Base-by-base conservation (phyloP, 1,284 basidiomycete genomes). In the Marasmius sp. region DNA sequence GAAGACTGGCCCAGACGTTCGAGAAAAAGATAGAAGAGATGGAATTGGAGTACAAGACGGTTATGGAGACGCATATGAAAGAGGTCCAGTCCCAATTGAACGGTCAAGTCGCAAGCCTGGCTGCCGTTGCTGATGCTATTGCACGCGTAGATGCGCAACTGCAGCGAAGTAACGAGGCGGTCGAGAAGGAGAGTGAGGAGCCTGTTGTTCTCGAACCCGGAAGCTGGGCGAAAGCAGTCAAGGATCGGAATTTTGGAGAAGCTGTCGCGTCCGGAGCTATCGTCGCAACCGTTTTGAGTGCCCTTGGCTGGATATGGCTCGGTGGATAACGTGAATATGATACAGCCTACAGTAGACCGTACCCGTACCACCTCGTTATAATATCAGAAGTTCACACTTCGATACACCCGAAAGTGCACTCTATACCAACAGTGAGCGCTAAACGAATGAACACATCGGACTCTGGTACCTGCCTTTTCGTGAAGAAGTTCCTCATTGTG, bases 1-100 rank as follows among this genome's bases (percentile, higher is more conserved):
- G 84, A 66, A 80, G 88, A 67, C 77, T 98, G 70, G 92, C 94
- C 7, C 85, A 91, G 74, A 93, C 92, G 52, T 92, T 98, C 65
- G 95, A 97, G 77, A 85, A 83, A 69, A 89, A 93, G 76, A 86
- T 96, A 51, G 85, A 89, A 67, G 86, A 90, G 72, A 81, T 95
- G 78, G 87, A 87, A 67, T 70, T 71, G 57, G 83, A 87, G 69
- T 87, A 84, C 58, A 77, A 78, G 65, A 71, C 69, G 53, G 71
- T 79, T 65, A 67, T 89, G 57, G 76, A 79, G 61, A 73, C 74
- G 5, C 81, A 81, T 59, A 80, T 86, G 73, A 67, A 69, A 54
- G 79, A 79, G 56, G 74, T 92, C 60, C 75, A 77, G 34, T 72
- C 75, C 54, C 79, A 82, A 64, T 73, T 92, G 66, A 80, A 79